A percentile compares a stretch with the other conserved stretches of the same genome.
Conservation (phyloP, 495 filamentous ascomycete species). For the Penicillium verhagenii region DNA sequence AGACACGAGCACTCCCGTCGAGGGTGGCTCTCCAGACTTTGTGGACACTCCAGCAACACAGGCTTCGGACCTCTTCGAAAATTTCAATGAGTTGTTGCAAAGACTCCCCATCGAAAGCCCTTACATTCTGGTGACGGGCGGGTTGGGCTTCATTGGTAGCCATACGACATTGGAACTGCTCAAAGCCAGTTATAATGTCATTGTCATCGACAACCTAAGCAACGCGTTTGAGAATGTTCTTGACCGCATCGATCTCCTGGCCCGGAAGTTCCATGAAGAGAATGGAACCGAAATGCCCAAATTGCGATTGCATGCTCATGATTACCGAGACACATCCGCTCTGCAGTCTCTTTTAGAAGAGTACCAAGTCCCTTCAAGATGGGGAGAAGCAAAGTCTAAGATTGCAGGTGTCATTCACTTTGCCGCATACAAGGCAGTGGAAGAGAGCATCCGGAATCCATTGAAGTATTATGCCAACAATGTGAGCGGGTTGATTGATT, state of each 20-base stretch:
- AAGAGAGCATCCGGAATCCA: slow-evolving; percentile 52
- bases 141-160: slow-evolving; percentile 64
- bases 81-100: slow-evolving; percentile 36
- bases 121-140: slow-evolving; percentile 62
- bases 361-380: slow-evolving; percentile 31
- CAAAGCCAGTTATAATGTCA: slow-evolving; percentile 60
- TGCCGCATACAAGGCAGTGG: slow-evolving; percentile 59
- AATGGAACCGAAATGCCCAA: slow-evolving; percentile 47
- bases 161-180: slow-evolving; percentile 63
- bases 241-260: slow-evolving; percentile 50
- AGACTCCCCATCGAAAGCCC: slow-evolving; percentile 34
- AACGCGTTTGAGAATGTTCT: slow-evolving; percentile 58
- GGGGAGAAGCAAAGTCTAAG: slow-evolving; percentile 46
- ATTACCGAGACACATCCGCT: slow-evolving; percentile 52
- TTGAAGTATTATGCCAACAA: slow-evolving; percentile 67
- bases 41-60: slow-evolving; percentile 44
- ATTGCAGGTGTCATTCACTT: slow-evolving; percentile 65
- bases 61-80: slow-evolving; percentile 40
- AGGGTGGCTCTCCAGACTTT: slow-evolving; percentile 32
- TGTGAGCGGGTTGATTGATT: slow-evolving; percentile 60
- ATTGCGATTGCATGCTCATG: slow-evolving; percentile 55
- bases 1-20: slow-evolving; percentile 33
- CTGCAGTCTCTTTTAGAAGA: slow-evolving; percentile 42
- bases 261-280: slow-evolving; percentile 46
- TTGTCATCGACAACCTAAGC: slow-evolving; percentile 63